Evolutionary conservation across 31 red algal genomes (phyloP), one percentile per base, ranked within the genome.

Genomic region (Odonthalia washingtoniensis): DNA sequence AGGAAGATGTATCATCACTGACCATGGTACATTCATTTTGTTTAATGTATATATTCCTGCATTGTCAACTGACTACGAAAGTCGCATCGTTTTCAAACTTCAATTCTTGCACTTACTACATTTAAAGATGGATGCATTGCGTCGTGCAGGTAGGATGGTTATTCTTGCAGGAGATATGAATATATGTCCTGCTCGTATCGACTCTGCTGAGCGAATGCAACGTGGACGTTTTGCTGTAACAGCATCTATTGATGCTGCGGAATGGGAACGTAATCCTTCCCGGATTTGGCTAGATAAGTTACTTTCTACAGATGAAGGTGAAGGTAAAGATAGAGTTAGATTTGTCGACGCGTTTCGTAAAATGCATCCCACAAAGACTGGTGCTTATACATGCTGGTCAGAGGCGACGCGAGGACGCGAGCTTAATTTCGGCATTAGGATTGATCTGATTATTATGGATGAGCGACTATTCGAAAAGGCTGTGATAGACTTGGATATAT

Each of bases 41-140:
- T 75, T 92, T 28, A 92, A 92, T 61, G 60, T 92, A n/a, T 92
- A 92, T 82, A 53, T 77, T 21, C 90, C 90, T 28, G 90, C 90
- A 27, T 43, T 86, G 18, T 74, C 69, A 26, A 76, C 53, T 3
- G 83, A 76, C 18, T n/a, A n/a, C n/a, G n/a, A n/a, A n/a, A 53
- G 31, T 17, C 90, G 90, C 43, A 62, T 43, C 2, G 28, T 24
- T 12, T 92, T 92, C 66, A 92, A 92, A 69, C 74, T 87, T 34
- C 1, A 87, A 49, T 92, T 92, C 40, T 40, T 87, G 14, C 75
- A 82, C 73, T 74, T 76, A 6, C 76, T 92, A 37, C 53, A 61
- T 52, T 75, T 67, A 9, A 92, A 92, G 61, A 60, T 92, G 21
- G 27, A 30, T 5, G 82, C 83, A 9, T 61, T 92, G 81, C 90